These are phyloP conservation scores for Alternaria arborescens DNA, from an alignment of 2,329 filamentous ascomycete genomes.

Conservation along the genomic window DNA sequence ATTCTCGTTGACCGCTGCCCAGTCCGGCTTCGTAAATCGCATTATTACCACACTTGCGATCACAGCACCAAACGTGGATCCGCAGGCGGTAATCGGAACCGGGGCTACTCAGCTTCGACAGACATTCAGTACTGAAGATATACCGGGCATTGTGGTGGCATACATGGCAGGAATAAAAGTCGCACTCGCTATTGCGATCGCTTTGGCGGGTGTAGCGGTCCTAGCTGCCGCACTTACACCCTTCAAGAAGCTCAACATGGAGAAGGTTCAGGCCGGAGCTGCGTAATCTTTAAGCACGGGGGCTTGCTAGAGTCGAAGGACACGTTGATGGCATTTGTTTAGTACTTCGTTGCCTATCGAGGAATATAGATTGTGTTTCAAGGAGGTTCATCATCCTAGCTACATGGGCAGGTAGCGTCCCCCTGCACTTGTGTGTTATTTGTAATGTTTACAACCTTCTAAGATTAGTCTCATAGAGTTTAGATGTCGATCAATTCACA, in stretches of 20 bases:
- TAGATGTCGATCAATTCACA: neutral
- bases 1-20: conserved; percentile 52
- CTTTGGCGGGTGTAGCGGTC: conserved; percentile 1
- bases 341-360: neutral
- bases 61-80: conserved; percentile 38
- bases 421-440: neutral
- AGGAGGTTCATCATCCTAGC: neutral
- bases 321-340: neutral
- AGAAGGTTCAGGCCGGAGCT: conserved; percentile 1
- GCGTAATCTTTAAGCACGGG: neutral
- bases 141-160: conserved; percentile 17
- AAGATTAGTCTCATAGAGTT: neutral
- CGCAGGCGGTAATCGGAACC: conserved; percentile 42
- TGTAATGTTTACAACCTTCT: neutral
- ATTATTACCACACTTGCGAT: conserved; percentile 41
- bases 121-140: conserved; percentile 7
- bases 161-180: conserved; percentile 22
- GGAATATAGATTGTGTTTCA: neutral
- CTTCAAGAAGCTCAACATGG: conserved; percentile 5
- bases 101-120: conserved; percentile 53
- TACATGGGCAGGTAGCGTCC: too few relatives aligned
- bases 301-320: neutral
- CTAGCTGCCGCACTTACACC: neutral
- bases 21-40: conserved; percentile 54
- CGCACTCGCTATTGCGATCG: conserved; percentile 16